A percentile compares a stretch with the other conserved stretches of the same genome.
Evolutionary conservation across 768 basidiomycete species (phyloP).

Genomic region (Pholiota conissans): DNA sequence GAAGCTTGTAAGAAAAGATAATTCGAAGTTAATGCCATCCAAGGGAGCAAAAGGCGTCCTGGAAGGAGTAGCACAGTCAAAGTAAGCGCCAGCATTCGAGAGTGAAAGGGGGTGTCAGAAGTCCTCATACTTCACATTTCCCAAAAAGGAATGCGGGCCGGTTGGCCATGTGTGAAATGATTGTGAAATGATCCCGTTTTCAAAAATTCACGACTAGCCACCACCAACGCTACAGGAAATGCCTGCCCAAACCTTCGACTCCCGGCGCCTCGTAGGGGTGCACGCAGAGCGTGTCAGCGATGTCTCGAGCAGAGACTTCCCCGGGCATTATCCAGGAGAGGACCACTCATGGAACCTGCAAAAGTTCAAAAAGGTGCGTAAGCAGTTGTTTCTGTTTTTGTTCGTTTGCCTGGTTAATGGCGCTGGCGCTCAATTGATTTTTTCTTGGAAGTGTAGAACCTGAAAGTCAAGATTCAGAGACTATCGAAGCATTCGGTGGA

Average conservation of each 20-base stretch:
- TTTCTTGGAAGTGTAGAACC: conserved; percentile 53
- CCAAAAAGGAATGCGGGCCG: conserved; percentile 72
- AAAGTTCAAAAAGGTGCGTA: conserved; percentile 73
- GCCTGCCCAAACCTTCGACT: conserved; percentile 22
- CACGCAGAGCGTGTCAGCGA: conserved; percentile 71
- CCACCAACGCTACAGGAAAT: conserved; percentile 5
- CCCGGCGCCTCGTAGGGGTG: conserved; percentile 62
- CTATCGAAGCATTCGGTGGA: conserved; percentile 85
- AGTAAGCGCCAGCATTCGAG: too few species aligned
- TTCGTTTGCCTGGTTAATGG: background rate
- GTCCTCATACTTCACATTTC: conserved; percentile 41
- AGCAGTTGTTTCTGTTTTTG: background rate
- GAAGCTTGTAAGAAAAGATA: too few species aligned
- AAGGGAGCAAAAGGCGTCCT: too few species aligned
- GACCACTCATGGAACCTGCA: conserved; percentile 83
- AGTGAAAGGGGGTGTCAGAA: background rate
- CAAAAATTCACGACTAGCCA: conserved; percentile 34
- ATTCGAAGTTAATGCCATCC: too few species aligned
- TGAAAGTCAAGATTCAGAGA: conserved; percentile 73
- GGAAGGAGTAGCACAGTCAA: too few species aligned
- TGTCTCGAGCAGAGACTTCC: conserved; percentile 88
- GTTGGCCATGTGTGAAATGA: too few species aligned
- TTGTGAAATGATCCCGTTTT: conserved; percentile 56
- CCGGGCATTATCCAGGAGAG: conserved; percentile 84
- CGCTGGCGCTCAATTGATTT: background rate